These are phyloP conservation scores for Cytospora piceicola DNA, from an alignment of 2,329 filamentous ascomycete genomes.

Conservation along the genomic window DNA sequence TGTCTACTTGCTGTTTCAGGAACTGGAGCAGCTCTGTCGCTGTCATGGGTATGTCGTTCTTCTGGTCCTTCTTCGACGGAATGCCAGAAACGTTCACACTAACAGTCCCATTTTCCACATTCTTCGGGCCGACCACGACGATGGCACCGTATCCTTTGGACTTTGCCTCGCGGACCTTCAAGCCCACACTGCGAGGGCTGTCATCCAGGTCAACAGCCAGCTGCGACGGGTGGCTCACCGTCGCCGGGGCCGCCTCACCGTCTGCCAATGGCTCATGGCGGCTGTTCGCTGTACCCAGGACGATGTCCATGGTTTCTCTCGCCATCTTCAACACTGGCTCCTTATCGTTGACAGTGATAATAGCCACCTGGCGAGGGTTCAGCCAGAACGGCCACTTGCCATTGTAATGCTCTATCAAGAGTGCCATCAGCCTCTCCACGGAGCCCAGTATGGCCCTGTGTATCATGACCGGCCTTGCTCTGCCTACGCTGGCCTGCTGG, in stretches of 20 bases:
- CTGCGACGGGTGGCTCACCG: slow-evolving; percentile 53
- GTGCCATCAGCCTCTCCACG: slow-evolving; percentile 80
- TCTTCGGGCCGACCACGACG: slow-evolving; percentile 70
- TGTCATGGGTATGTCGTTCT: slow-evolving; percentile 45
- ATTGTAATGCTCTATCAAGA: slow-evolving; percentile 81
- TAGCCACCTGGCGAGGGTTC: slow-evolving; percentile 75
- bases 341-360: slow-evolving; percentile 72
- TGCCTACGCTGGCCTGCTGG: slow-evolving; percentile 56
- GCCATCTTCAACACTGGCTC: slow-evolving; percentile 56
- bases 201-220: slow-evolving; percentile 73
- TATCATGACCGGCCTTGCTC: slow-evolving; percentile 75
- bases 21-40: slow-evolving; percentile 50
- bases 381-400: slow-evolving; percentile 89
- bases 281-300: slow-evolving; percentile 51
- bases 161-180: slow-evolving; percentile 75
- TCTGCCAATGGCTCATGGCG: slow-evolving; percentile 38
- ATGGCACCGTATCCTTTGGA: slow-evolving; percentile 73
- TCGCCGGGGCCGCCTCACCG: slow-evolving; percentile 45
- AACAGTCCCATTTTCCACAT: slow-evolving; percentile 63
- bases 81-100: slow-evolving; percentile 49
- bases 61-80: slow-evolving; percentile 34
- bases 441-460: slow-evolving; percentile 86
- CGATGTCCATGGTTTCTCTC: slow-evolving; percentile 50
- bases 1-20: slow-evolving; percentile 51
- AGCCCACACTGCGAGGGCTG: slow-evolving; percentile 62